Evolutionary conservation across 2,329 filamentous ascomycete species (phyloP), one percentile per base, ranked within the genome.

Genomic region (Alternaria panax): DNA sequence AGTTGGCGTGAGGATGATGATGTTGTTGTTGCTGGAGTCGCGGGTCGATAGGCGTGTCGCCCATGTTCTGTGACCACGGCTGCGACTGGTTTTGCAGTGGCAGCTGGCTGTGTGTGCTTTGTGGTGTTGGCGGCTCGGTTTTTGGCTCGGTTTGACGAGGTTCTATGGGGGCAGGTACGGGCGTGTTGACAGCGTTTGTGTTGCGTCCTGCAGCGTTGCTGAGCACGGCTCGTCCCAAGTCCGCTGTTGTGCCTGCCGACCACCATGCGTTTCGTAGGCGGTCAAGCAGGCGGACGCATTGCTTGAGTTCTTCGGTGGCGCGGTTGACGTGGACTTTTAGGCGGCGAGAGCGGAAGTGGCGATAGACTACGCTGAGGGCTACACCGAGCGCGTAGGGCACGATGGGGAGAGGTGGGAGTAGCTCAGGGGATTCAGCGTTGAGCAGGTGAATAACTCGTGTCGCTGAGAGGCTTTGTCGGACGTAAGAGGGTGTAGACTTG

Each of bases 381-480:
- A 87, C 76, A 1, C 84, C 81, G 18, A 87, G 78, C 4, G 84
- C 82, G 63, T 87, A 87, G 3, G 85, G 84, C 14, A 87, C 79
- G 5, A 87, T 78, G 2, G 85, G 85, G 4, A 87, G 73, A 1
- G 84, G 83, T 24, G 84, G 80, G 1, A 87, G 75, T 12, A 78
- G 68, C 30, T 80, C 73, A 6, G 80, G 76, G 18, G 80, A 78
- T 67, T 84, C 80, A 28, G 79, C 77, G 12, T 80, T 80, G 25
- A 85, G 80, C 22, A 83, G 81, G 50, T 83, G 83, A 42, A 85
- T 81, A 43, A 87, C 83, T 53, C 85, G 82, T 24, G 84, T 80
- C n/a, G 85, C 83, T 18, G 84, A 84, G 5, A 86, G 79, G 30
- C 81, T 83, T 67, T 86, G 85, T 14, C 85, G 83, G 16, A 84